phyloP scores from a whole-genome alignment of 140 eudicot species.

The Anethum foeniculum region DNA sequence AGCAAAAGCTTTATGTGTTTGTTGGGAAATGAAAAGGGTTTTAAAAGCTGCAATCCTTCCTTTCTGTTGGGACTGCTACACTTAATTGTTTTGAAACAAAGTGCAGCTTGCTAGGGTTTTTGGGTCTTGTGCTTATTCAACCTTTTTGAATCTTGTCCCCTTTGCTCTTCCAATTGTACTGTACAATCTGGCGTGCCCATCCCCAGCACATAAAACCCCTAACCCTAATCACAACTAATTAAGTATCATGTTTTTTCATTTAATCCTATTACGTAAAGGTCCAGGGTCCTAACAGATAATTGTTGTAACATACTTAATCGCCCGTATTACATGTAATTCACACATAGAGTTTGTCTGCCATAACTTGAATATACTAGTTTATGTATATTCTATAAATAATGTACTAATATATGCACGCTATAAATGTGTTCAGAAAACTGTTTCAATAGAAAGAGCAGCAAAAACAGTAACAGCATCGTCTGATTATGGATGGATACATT shows the following conservation, averaged over 20 bases:
- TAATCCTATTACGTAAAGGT: background rate
- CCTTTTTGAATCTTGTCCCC: background rate
- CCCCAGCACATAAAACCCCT: background rate
- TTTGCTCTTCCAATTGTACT: background rate
- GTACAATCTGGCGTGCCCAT: conserved; percentile 11
- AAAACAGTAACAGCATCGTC: conserved; percentile 22
- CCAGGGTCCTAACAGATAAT: background rate
- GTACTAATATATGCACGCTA: background rate
- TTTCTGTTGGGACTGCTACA: conserved; percentile 54
- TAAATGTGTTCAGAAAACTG: conserved; percentile 31
- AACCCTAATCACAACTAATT: conserved; percentile 10
- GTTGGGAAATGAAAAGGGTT: conserved; percentile 27
- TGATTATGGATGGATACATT: conserved; percentile 35
- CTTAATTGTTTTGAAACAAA: conserved; percentile 16
- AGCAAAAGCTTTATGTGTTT: conserved; percentile 30
- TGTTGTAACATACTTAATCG: background rate
- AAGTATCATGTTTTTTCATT: background rate
- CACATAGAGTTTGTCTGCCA: no score
- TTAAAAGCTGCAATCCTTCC: conserved; percentile 64
- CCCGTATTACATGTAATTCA: background rate
- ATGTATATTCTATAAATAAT: no score
- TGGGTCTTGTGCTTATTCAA: conserved; percentile 29
- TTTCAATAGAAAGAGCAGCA: conserved; percentile 29
- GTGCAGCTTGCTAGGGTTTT: conserved; percentile 37
- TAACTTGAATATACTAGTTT: no score